A percentile compares a stretch with the other conserved stretches of the same genome.
Conservation (phyloP, 2,329 filamentous ascomycete species). For the Aureobasidium uvarum region DNA sequence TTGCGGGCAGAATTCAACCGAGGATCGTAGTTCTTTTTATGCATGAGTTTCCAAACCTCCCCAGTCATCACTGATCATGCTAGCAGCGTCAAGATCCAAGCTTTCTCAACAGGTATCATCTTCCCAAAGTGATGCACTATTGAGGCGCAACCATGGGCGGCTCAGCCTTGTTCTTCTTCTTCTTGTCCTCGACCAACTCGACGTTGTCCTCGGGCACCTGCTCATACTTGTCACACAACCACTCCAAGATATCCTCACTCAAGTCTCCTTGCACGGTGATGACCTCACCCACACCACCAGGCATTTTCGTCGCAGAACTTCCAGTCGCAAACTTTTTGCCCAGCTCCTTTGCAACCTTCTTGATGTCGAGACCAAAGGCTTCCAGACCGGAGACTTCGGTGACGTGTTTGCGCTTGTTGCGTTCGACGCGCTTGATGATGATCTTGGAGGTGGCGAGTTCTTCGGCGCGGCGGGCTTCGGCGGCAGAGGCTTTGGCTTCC, state of each 20-base stretch:
- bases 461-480: slow-evolving; percentile 78
- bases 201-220: slow-evolving; percentile 94
- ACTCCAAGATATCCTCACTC: slow-evolving; percentile 90
- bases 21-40: no score
- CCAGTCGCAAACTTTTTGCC: slow-evolving; percentile 99
- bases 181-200: slow-evolving; percentile 92
- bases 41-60: no score
- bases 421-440: slow-evolving; percentile 93
- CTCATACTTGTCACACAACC: slow-evolving; percentile 82
- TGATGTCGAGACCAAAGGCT: slow-evolving; percentile 85
- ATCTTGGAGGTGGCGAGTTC: slow-evolving; percentile 79
- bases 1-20: no score
- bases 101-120: no score
- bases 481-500: slow-evolving; percentile 86
- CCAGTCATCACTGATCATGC: no score
- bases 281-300: slow-evolving; percentile 70
- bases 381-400: slow-evolving; percentile 90
- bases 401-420: slow-evolving; percentile 97
- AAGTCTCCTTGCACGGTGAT: slow-evolving; percentile 98
- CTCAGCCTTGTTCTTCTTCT: slow-evolving; percentile 62
- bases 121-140: neutral
- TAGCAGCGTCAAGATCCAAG: no score
- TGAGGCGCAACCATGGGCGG: slow-evolving; percentile 14
- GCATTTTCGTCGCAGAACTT: slow-evolving; percentile 81
- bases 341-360: slow-evolving; percentile 88